Base-by-base conservation (phyloP, 768 basidiomycete species). In the Naganishia vishniacii region DNA sequence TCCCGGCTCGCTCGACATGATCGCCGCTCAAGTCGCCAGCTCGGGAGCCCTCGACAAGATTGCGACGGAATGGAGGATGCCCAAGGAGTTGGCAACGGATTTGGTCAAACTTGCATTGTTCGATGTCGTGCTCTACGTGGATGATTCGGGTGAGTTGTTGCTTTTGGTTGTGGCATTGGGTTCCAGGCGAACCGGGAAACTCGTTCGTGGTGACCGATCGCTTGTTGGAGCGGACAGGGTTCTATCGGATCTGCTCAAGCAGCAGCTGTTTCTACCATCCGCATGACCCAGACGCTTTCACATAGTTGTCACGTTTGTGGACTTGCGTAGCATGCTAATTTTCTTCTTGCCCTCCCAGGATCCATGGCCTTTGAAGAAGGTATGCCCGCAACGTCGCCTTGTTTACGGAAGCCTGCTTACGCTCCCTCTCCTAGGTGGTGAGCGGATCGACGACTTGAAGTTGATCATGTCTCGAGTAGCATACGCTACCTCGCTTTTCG, bases 381-480 rank as follows among this genome's bases (percentile, higher is more conserved):
- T 56, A 5, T 8, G 37, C 5, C 20, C 1, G 69, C n/a, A n/a
- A 78, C 78, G 28, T 73, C 77, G 46, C n/a, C 5, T 2, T 13
- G 11, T 13, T 41, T 41, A 31, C 49, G 18, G 20, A 23, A 34
- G 2, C 7, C 2, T 25, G 11, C 23, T 25, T n/a, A 25, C 16
- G n/a, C 34, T 7, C n/a, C n/a, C 42, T 5, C 42, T 49, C 7
- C 47, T n/a, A 56, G 53, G 62, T 44, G 62, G 62, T 20, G 62
- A 63, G 40, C 70, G 80, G 41, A 80, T 80, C 64, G 79, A 80
- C 56, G 80, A 80, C 63, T 67, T 80, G 40, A 79, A 79, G 70
- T 66, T 80, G 71, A 71, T 79, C 67, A 53, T 78, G 26, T 72
- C 72, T 26, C 67, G 78, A 60, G 77, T 79, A 48, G 75, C 78